phyloP scores from a whole-genome alignment of 306 rosid species.

The Pachyrhizus erosus region DNA sequence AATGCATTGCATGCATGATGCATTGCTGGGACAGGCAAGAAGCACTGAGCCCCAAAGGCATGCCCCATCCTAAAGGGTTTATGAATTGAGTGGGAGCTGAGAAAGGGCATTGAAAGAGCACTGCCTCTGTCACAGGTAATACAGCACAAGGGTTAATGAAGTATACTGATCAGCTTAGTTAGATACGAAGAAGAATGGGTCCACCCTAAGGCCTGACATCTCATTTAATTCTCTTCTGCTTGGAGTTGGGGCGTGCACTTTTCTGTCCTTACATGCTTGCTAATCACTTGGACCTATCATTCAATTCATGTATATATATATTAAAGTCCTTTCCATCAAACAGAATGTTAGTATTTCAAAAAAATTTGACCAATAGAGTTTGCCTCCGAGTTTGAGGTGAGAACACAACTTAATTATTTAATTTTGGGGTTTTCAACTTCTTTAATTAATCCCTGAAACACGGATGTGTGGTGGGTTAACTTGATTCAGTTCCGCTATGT shows the following conservation, averaged over 20 bases:
- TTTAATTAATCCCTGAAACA: neutral
- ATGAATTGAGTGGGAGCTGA: neutral
- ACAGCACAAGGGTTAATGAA: constrained; percentile 31
- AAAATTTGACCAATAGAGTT: constrained; percentile 27
- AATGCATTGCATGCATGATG: constrained; percentile 40
- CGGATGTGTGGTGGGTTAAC: neutral
- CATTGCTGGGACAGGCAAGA: constrained; percentile 43
- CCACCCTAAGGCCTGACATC: constrained; percentile 49
- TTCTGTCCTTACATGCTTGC: constrained; percentile 36
- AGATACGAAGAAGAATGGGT: constrained; percentile 43
- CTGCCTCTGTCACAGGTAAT: constrained; percentile 5
- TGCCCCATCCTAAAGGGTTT: constrained; percentile 41
- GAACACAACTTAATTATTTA: neutral
- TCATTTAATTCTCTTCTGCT: constrained; percentile 50
- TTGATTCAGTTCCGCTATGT: neutral
- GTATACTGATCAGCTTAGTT: constrained; percentile 3
- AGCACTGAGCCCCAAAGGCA: constrained; percentile 33
- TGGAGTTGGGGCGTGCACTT: constrained; percentile 48
- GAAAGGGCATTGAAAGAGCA: constrained; percentile 36
- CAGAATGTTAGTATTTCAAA: constrained; percentile 43
- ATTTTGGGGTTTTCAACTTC: neutral
- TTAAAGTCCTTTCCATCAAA: neutral
- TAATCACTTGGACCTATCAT: constrained; percentile 1
- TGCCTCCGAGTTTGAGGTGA: constrained; percentile 6
- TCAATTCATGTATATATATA: constrained; percentile 24